A percentile compares a stretch with the other conserved stretches of the same genome.
phyloP scores from a whole-genome alignment of 2,329 filamentous ascomycete genomes.

The Rhynchosporium agropyri region DNA sequence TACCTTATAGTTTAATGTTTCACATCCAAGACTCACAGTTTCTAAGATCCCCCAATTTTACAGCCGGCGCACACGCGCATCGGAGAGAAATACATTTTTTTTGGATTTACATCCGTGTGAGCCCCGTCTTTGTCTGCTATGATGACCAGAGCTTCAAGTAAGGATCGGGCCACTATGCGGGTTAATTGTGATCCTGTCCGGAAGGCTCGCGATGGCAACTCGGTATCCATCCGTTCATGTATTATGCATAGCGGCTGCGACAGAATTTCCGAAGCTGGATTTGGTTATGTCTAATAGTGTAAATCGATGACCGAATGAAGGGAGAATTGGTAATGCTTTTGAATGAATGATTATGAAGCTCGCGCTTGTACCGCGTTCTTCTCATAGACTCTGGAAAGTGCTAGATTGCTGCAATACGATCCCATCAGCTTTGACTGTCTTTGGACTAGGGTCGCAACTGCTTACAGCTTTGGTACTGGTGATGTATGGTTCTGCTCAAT shows the following conservation, averaged over 20 bases:
- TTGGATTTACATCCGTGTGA: slow-evolving; percentile 8
- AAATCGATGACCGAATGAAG: not conserved
- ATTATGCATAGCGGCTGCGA: slow-evolving; percentile 3
- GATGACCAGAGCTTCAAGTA: not conserved
- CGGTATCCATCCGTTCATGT: slow-evolving; percentile 4
- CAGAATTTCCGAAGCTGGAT: not conserved
- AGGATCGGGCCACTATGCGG: not conserved
- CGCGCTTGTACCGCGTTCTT: not conserved
- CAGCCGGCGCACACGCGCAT: not conserved
- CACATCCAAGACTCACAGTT: not conserved
- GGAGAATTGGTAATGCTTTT: not conserved
- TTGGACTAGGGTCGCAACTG: too few relatives aligned
- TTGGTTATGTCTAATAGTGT: not conserved
- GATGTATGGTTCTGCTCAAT: not conserved
- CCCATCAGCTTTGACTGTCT: not conserved
- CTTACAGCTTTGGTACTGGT: not conserved
- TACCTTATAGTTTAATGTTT: not conserved
- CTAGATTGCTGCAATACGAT: not conserved
- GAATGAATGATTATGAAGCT: not conserved
- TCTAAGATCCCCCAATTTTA: slow-evolving; percentile 6
- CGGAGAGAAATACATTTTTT: not conserved
- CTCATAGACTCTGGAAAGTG: not conserved
- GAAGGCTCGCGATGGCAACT: not conserved
- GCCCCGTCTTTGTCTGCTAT: not conserved
- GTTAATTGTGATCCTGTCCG: not conserved